Base-by-base conservation (phyloP, 2,329 filamentous ascomycete genomes). In the Colletotrichum orchidophilum region DNA sequence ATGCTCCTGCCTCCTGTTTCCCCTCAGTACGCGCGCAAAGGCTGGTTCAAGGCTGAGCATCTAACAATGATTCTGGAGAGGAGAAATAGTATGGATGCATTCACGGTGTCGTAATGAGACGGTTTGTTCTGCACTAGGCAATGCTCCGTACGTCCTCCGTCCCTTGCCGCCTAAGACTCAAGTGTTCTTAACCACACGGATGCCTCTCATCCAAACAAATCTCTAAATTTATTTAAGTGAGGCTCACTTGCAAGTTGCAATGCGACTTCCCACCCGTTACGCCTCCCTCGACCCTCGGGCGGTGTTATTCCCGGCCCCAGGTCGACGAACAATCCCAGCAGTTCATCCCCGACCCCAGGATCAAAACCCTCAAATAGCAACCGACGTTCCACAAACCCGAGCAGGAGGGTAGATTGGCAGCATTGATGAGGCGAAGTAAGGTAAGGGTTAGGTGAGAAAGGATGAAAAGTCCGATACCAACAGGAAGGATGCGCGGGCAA, bases 311-410 rank as follows among this genome's bases (percentile, higher is more conserved):
- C 68, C 52, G 52, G 31, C 39, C 42, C 33, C 46, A 50, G 55
- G 21, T 52, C 68, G 68, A 57, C 42, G 35, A 27, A 27, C 39
- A 29, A 70, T 62, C 63, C 53, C 35, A 69, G 66, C 24, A 69
- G 33, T 63, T 63, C 59, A 68, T 63, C 39, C 64, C 64, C 66
- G 42, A 58, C 29, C 46, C 54, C 24, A 54, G 46, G 46, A 27
- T 15, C 3, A 2, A 21, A 33, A 27, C 35, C 18, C 13, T 33
- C 58, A 61, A 33, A 31, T 26, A 11, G 39, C 26, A 6, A 8
- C 9, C 12, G 18, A 15, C n/a, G 39, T 29, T 50, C 27, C 12
- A 21, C 12, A 21, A 46, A 8, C 58, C 42, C 42, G n/a, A 24
- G 39, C 18, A 15, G 18, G 18, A 33, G 26, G 42, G 39, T 31